phyloP scores from a whole-genome alignment of 345 rosid species.

The Populus deltoides region DNA sequence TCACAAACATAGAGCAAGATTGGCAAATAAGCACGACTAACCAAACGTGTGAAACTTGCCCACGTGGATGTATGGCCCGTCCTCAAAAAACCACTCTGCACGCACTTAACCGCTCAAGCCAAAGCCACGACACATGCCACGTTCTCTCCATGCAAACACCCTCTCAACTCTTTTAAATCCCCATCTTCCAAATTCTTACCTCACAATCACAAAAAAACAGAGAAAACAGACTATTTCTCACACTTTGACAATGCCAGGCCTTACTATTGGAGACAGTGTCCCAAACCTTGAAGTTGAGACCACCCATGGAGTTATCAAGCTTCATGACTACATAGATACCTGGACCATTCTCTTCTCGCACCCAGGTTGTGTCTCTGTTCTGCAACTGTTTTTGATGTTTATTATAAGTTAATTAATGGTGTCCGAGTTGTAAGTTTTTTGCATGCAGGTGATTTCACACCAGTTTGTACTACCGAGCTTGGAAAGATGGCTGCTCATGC shows the following conservation, averaged over 20 bases:
- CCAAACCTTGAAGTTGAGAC: slow-evolving; percentile 70
- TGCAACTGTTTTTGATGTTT: not conserved
- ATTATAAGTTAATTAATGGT: too few relatives aligned
- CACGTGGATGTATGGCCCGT: not conserved
- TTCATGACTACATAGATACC: slow-evolving; percentile 52
- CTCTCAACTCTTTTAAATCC: not conserved
- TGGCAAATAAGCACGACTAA: too few relatives aligned
- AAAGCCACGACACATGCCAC: slow-evolving; percentile 27
- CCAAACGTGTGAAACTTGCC: not conserved
- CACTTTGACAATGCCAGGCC: slow-evolving; percentile 53
- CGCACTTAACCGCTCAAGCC: not conserved
- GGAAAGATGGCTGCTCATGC: slow-evolving; percentile 56
- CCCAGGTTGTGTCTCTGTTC: slow-evolving; percentile 35
- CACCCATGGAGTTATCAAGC: slow-evolving; percentile 60
- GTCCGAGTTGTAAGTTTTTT: too few relatives aligned
- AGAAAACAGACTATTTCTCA: not conserved
- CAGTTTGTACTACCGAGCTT: slow-evolving; percentile 79
- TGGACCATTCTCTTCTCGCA: slow-evolving; percentile 88
- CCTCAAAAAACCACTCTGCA: not conserved
- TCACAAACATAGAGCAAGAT: not conserved
- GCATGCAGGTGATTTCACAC: slow-evolving; percentile 72
- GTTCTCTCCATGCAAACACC: slow-evolving; percentile 38
- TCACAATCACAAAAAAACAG: not conserved
- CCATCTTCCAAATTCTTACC: not conserved
- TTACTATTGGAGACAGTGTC: slow-evolving; percentile 65